Evolutionary conservation across 306 rosid genomes (phyloP), one percentile per base, ranked within the genome.

Genomic region (Sphenostylis stenocarpa): DNA sequence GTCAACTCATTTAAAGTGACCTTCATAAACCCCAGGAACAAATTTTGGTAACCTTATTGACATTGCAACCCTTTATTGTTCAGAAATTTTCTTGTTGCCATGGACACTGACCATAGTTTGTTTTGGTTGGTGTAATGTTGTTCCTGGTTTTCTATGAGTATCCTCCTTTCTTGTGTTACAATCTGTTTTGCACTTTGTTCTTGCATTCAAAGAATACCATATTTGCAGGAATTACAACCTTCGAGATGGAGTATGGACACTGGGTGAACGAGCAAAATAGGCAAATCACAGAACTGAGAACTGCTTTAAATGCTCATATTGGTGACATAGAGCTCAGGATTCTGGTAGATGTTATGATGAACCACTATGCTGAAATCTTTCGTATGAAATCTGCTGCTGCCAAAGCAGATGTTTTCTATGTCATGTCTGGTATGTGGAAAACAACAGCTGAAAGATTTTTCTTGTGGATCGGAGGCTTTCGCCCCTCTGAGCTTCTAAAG

Each of bases 391-490:
- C 91, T 55, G 83, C 85, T 12, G 99, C 99, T 49, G 90, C 97
- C 29, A 93, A 91, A 80, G 90, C 88, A 20, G 99, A 96, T 24
- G 99, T 96, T 52, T 96, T 91, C 72, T 96, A 89, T 68, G 88
- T 96, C 12, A 88, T 93, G 91, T 91, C 90, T 16, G 99, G 98
- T 33, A 86, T 96, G 94, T 96, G 99, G 99, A 89, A 93, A 81
- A 88, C 98, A 51, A 81, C 98, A 29, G 94, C 96, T 4, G 99
- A 96, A 82, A 81, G 91, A 63, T 88, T 96, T 81, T 91, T 96
- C 91, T 81, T 83, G 45, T 96, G 99, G 99, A 96, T 96, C 8
- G 99, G 99, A 81, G 99, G 99, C 74, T 89, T 88, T 84, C 98
- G 99, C 36, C 99, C 99, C 64, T 96, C 99, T 45, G 97, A 96